phyloP scores from a whole-genome alignment of 805 yeast genomes.

The Zygosaccharomyces siamensis region DNA sequence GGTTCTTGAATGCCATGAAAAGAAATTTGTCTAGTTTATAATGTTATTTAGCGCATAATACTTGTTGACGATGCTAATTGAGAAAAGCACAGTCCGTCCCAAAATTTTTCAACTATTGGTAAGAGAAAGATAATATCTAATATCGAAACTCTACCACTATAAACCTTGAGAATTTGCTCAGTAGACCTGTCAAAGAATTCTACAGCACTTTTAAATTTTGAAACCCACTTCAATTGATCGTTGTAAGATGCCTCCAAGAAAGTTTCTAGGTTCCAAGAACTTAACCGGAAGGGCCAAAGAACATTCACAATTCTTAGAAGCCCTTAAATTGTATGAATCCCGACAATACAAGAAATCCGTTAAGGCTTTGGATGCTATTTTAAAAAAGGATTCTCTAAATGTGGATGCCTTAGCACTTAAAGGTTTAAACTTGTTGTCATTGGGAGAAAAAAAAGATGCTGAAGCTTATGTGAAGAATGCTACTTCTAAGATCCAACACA shows the following conservation, averaged over 20 bases:
- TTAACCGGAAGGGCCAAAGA: constrained; percentile 47
- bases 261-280: constrained; percentile 2
- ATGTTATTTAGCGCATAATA: background rate
- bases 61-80: background rate
- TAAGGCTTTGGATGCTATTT: constrained; percentile 64
- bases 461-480: constrained; percentile 58
- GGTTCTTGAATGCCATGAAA: background rate
- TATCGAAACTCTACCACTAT: background rate
- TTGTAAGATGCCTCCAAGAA: constrained; percentile 3
- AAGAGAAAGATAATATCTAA: background rate
- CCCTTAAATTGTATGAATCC: constrained; percentile 73
- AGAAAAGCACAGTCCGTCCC: background rate
- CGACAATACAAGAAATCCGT: constrained; percentile 85
- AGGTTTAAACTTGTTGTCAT: constrained; percentile 60
- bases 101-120: background rate
- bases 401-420: constrained; percentile 82
- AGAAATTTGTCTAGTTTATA: background rate
- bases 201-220: background rate
- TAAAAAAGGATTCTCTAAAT: constrained; percentile 71
- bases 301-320: constrained; percentile 71
- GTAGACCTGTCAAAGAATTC: background rate
- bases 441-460: constrained; percentile 61
- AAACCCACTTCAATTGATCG: background rate
- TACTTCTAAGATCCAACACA: constrained; percentile 46
- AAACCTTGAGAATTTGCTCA: background rate